A percentile compares a stretch with the other conserved stretches of the same genome.
These are phyloP conservation scores for Ophiobolus disseminans DNA, from an alignment of 2,329 filamentous ascomycete genomes.

Conservation along the genomic window DNA sequence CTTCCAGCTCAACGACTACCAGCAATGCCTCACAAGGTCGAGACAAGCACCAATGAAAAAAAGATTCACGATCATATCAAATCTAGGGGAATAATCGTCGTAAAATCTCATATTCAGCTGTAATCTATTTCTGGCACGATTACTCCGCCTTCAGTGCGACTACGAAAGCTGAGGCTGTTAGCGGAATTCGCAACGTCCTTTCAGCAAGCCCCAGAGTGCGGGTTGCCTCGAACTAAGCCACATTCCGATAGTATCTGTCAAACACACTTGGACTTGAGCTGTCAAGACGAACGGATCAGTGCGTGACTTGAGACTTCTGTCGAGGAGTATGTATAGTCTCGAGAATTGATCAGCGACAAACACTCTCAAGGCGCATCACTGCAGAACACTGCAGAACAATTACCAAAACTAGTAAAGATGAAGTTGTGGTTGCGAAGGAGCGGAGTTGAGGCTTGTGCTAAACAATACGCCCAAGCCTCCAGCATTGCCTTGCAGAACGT, in stretches of 20 bases:
- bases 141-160: background rate
- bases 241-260: constrained; percentile 1
- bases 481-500: background rate
- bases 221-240: constrained; percentile 6
- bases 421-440: background rate
- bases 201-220: constrained; percentile 1
- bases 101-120: too few species aligned
- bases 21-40: too few species aligned
- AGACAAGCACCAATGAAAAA: too few species aligned
- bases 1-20: too few species aligned
- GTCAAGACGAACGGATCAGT: background rate
- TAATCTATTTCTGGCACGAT: background rate
- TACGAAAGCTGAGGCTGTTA: background rate
- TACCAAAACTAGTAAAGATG: background rate
- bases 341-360: too few species aligned
- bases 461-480: background rate
- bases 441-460: constrained; percentile 2
- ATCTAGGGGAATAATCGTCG: too few species aligned
- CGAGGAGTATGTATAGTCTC: background rate
- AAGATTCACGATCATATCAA: too few species aligned
- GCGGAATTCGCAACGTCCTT: background rate
- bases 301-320: background rate
- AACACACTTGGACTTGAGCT: background rate
- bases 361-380: too few species aligned
- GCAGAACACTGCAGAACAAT: too few species aligned